Evolutionary conservation across 2,329 filamentous ascomycete genomes (phyloP), one percentile per base, ranked within the genome.

Genomic region (Ascochyta viciae-villosae): DNA sequence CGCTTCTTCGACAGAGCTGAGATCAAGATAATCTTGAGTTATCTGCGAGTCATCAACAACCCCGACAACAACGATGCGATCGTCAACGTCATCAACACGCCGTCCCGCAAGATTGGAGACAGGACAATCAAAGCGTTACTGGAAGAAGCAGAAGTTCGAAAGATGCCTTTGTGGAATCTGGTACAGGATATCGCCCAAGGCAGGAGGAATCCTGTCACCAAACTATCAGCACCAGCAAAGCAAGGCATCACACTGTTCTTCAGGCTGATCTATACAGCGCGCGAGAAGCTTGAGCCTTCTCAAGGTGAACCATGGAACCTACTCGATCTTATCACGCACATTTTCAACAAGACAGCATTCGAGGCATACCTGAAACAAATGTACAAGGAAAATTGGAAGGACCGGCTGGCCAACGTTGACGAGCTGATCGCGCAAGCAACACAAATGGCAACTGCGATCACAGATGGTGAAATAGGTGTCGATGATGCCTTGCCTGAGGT

Each of bases 1-100:
- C 90, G 91, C 55, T 99, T 99, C 73, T 98, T 96, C 68, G 95
- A 99, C 64, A 87, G 95, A 47, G 84, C 87, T 3, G 94, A 99
- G 73, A 89, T 98, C 70, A 96, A 95, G 74, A 83, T 92, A 6
- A 74, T 98, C 0, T 77, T 98, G 4, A 92, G 97, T 72, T 98
- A 99, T 72, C 81, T 98, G 13, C 86, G 92, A 29, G 89, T 96
- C 3, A 87, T 97, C 29, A 86, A 91, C 67, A 89, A 96, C 60
- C 91, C 92, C 1, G 84, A 90, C 41, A 93, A 96, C 71, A 96
- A 93, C 65, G 93, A 97, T 70, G 91, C 92, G 0, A 77, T 98
- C 0, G 85, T 89, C 4, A 85, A 92, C 29, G 87, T 97, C 53
- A 87, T 98, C 70, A 98, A 98, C 69, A 83, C 89, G 0, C 95